Evolutionary conservation across 352 stramenopile species (phyloP).

Genomic region (Lagenidium giganteum): DNA sequence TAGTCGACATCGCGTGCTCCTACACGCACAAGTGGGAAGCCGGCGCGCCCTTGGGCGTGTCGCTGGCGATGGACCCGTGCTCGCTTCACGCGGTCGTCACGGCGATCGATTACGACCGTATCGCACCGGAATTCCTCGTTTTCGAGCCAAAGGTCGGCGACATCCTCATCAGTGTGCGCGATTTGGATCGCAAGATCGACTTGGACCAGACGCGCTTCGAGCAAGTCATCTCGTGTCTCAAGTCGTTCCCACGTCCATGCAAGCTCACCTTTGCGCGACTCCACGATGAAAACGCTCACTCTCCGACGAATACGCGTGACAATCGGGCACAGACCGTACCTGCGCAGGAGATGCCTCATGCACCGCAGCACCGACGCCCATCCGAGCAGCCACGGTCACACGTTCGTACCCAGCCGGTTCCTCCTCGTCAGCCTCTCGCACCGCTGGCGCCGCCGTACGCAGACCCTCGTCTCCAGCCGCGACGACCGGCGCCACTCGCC

Average conservation of each 20-base stretch:
- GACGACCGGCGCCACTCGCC: constrained; percentile 21
- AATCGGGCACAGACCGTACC: not conserved
- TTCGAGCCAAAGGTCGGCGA: constrained; percentile 56
- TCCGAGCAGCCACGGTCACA: constrained; percentile 1
- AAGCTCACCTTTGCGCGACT: constrained; percentile 58
- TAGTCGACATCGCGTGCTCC: constrained; percentile 28
- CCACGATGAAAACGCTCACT: constrained; percentile 19
- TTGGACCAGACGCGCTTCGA: constrained; percentile 69
- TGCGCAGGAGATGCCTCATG: not conserved
- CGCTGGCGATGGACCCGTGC: constrained; percentile 74
- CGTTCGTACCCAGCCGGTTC: not conserved
- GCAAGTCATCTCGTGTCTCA: constrained; percentile 47
- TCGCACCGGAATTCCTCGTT: constrained; percentile 45
- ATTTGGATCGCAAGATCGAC: constrained; percentile 16
- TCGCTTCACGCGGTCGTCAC: constrained; percentile 68
- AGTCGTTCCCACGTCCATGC: constrained; percentile 43
- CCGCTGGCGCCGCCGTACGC: not conserved
- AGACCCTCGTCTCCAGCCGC: constrained; percentile 4
- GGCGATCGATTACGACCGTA: constrained; percentile 47
- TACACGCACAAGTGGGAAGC: constrained; percentile 58
- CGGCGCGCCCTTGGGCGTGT: constrained; percentile 52
- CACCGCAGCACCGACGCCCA: not conserved
- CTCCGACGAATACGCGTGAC: not conserved
- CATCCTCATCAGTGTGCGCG: constrained; percentile 46
- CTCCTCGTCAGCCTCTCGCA: not conserved